A percentile compares a stretch with the other conserved stretches of the same genome.
These are phyloP conservation scores for Rhizophora apiculata DNA, from an alignment of 345 rosid species.

Conservation along the genomic window DNA sequence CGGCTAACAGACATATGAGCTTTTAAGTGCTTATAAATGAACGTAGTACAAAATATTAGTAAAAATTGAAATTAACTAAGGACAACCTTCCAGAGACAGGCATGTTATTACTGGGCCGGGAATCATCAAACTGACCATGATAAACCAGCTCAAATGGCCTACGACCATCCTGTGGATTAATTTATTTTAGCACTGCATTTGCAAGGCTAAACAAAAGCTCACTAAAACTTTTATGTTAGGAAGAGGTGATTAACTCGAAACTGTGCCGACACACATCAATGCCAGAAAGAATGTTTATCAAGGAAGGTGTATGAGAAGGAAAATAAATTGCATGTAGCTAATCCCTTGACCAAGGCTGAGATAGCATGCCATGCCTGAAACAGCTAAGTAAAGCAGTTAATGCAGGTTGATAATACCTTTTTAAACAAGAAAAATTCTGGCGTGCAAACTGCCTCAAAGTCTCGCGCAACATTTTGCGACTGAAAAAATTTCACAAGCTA, in stretches of 20 bases:
- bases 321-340: not conserved
- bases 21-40: not conserved
- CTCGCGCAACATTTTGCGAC: conserved; percentile 79
- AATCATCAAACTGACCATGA: conserved; percentile 91
- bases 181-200: not conserved
- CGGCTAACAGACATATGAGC: not conserved
- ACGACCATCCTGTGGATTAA: conserved; percentile 59
- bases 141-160: conserved; percentile 91
- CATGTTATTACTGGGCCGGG: conserved; percentile 68
- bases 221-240: too few species aligned
- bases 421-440: conserved; percentile 85
- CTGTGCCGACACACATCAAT: not conserved
- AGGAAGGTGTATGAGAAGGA: not conserved
- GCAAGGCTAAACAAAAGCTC: too few species aligned
- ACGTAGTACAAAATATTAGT: not conserved
- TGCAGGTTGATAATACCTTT: conserved; percentile 43
- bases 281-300: not conserved
- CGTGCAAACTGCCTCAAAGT: conserved; percentile 81
- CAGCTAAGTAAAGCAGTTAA: conserved; percentile 4
- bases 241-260: not conserved
- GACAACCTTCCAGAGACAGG: conserved; percentile 73
- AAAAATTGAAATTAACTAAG: not conserved
- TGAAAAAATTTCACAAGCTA: conserved; percentile 21
- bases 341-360: conserved; percentile 1
- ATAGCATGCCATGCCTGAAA: not conserved